Evolutionary conservation across 306 rosid genomes (phyloP), one percentile per base, ranked within the genome.

Genomic region (Boehmeria nivea): DNA sequence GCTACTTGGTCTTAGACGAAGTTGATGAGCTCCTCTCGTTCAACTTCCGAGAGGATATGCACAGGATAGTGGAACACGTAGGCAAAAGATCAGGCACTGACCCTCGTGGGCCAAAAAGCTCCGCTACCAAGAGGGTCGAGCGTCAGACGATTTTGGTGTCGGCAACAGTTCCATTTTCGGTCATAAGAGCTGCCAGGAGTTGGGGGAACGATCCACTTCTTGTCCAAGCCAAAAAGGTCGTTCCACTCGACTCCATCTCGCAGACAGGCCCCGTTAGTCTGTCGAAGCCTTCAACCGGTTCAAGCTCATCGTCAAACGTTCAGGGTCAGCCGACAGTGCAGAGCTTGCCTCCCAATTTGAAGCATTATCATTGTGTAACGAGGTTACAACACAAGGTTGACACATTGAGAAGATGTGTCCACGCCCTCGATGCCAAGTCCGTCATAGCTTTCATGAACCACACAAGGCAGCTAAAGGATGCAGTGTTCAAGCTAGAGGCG

Each of bases 391-490:
- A 90, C 82, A 90, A 90, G 67, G 83, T 90, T 31, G 98, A 90
- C 73, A 51, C 84, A 3, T 61, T 90, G 83, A 81, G 98, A 69
- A 78, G 74, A 63, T 87, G 94, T 54, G 75, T 90, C 72, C 95
- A 90, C 63, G 98, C 98, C 17, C 73, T 87, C 25, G 87, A 90
- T 72, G 95, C 98, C 67, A 84, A 76, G 68, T 80, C 59, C 36
- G 94, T 91, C 19, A 91, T 91, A 53, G 94, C 71, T 63, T 91
- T 91, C 93, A 91, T 91, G 98, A 91, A 91, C 76, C 84, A 91
- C 54, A 74, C 90, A 2, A 84, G 70, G 81, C 98, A 84, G 75
- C 91, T 87, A 55, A 84, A 81, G 75, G 98, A 91, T 61, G 83
- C 82, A 1, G 95, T 91, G 57, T 87, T 72, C 82, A 91, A 91